Percentiles rank a stretch among this genome's conserved stretches.
phyloP scores from a whole-genome alignment of 2,329 filamentous ascomycete species.

The Xylariales sp. region DNA sequence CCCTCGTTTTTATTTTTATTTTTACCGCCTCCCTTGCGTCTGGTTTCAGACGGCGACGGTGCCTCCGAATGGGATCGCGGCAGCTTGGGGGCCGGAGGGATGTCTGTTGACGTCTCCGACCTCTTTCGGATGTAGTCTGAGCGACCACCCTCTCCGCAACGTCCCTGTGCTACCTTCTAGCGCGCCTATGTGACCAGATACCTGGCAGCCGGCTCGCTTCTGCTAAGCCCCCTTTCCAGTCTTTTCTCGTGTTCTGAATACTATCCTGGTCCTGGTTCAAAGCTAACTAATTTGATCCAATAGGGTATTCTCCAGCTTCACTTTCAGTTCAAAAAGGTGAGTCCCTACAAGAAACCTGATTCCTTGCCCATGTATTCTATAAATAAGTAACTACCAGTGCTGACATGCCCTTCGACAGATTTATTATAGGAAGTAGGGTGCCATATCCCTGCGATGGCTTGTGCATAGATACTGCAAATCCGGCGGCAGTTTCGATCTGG shows the following conservation, averaged over 20 bases:
- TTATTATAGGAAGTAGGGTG: constrained; percentile 31
- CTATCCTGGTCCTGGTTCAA: constrained; percentile 9
- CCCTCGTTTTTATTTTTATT: constrained; percentile 2
- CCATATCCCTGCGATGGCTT: neutral
- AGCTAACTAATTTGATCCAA: too few species aligned
- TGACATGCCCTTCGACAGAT: constrained; percentile 26
- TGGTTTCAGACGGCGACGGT: constrained; percentile 12
- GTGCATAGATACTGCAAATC: too few species aligned
- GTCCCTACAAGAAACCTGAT: constrained; percentile 16
- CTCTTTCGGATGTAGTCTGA: too few species aligned
- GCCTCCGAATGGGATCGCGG: too few species aligned
- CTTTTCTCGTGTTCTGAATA: constrained; percentile 11
- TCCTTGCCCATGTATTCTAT: too few species aligned
- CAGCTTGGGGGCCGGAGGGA: too few species aligned
- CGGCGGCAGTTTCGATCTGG: too few species aligned
- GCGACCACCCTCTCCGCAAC: too few species aligned
- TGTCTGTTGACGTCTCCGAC: too few species aligned
- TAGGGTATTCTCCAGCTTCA: constrained; percentile 93
- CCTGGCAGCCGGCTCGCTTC: too few species aligned
- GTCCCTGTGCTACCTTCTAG: constrained; percentile 9
- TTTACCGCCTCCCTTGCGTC: constrained; percentile 13
- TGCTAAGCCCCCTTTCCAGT: constrained; percentile 12
- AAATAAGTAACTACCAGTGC: constrained; percentile 6
- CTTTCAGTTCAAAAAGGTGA: constrained; percentile 97
- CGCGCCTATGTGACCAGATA: too few species aligned